These are phyloP conservation scores for Pleurotus ostreatus DNA, from an alignment of 768 basidiomycete genomes.

Conservation along the genomic window DNA sequence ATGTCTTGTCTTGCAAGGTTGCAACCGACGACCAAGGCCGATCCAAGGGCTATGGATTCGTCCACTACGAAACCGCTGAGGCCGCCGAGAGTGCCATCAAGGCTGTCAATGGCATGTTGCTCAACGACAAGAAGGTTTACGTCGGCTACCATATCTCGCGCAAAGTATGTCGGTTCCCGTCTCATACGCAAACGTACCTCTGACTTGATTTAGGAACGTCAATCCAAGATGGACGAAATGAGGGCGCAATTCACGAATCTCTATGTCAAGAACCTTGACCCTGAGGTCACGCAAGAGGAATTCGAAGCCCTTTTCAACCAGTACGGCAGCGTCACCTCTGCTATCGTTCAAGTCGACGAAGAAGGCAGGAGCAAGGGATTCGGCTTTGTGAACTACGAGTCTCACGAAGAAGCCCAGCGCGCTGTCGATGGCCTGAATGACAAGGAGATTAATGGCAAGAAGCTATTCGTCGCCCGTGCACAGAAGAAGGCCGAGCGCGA, in stretches of 20 bases:
- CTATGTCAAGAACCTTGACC: slow-evolving; percentile 95
- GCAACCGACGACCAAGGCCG: slow-evolving; percentile 94
- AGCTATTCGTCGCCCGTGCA: slow-evolving; percentile 92
- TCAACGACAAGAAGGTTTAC: slow-evolving; percentile 99
- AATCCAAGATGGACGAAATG: slow-evolving; percentile 98
- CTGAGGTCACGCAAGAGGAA: slow-evolving; percentile 79
- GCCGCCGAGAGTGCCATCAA: slow-evolving; percentile 96
- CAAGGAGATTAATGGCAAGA: slow-evolving; percentile 76
- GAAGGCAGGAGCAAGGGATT: slow-evolving; percentile 94
- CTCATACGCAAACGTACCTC: not conserved
- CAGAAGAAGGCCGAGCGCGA: slow-evolving; percentile 99
- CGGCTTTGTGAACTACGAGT: slow-evolving; percentile 96
- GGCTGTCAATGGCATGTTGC: slow-evolving; percentile 97
- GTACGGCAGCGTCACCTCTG: slow-evolving; percentile 86
- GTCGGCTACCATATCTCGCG: slow-evolving; percentile 97
- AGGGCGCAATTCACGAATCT: slow-evolving; percentile 97
- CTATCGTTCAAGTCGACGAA: slow-evolving; percentile 79
- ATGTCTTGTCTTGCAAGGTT: slow-evolving; percentile 98
- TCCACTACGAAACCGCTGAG: slow-evolving; percentile 98
- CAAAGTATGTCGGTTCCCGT: slow-evolving; percentile 52
- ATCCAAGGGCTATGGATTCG: slow-evolving; percentile 97
- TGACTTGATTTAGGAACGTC: slow-evolving; percentile 64
- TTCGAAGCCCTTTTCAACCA: slow-evolving; percentile 76
- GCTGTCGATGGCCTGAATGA: slow-evolving; percentile 93
- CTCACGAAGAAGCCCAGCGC: slow-evolving; percentile 85